A percentile compares a stretch with the other conserved stretches of the same genome.
These are phyloP conservation scores for Rhodotorula diobovata DNA, from an alignment of 768 basidiomycete genomes.

Conservation along the genomic window DNA sequence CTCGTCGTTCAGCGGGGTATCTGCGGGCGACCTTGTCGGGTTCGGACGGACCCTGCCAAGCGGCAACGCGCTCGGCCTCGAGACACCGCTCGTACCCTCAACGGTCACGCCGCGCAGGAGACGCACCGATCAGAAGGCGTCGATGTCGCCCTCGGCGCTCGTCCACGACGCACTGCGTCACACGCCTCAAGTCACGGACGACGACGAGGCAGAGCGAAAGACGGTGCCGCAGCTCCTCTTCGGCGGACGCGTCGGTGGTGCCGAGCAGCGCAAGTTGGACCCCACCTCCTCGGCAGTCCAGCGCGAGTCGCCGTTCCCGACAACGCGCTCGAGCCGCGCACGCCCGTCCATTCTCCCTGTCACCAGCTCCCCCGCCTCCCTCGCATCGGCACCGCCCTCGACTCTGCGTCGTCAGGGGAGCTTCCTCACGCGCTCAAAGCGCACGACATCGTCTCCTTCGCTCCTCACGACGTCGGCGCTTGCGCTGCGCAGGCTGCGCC, in stretches of 20 bases:
- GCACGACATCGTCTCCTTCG: background rate
- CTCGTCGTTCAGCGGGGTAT: background rate
- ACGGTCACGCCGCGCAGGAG: background rate
- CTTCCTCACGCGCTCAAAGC: background rate
- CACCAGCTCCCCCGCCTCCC: background rate
- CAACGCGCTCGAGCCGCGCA: background rate
- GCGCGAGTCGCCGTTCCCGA: background rate
- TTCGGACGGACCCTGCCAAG: background rate
- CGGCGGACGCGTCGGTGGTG: too few relatives aligned
- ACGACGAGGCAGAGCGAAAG: background rate
- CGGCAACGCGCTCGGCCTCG: background rate
- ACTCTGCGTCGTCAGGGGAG: background rate
- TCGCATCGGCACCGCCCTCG: background rate
- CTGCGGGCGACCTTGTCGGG: background rate
- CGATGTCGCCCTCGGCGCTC: background rate
- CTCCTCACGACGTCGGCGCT: background rate
- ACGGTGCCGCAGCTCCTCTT: background rate
- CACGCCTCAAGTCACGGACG: background rate
- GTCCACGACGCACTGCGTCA: background rate
- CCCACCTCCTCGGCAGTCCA: background rate
- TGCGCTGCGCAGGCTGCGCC: background rate
- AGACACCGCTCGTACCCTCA: too few relatives aligned
- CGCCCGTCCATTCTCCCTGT: background rate
- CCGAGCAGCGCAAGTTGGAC: background rate
- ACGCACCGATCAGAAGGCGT: background rate